Percentiles rank a stretch among this genome's conserved stretches.
phyloP scores from a whole-genome alignment of 805 yeast genomes.

The Starmerella stigmatis region DNA sequence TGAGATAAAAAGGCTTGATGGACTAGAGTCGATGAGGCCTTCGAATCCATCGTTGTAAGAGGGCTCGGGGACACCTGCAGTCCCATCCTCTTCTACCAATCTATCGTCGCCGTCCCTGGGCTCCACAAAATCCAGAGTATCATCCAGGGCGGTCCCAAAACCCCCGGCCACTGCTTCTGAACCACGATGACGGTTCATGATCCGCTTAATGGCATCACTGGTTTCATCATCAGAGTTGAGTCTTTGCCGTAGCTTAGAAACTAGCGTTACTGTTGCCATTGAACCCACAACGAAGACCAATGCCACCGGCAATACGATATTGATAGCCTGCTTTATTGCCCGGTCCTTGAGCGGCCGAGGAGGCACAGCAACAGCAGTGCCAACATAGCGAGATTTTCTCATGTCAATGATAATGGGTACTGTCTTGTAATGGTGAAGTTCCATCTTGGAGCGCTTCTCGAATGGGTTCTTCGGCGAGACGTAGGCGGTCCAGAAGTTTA shows the following conservation, averaged over 20 bases:
- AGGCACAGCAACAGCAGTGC: background rate
- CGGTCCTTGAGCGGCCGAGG: background rate
- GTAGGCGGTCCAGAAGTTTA: conserved; percentile 74
- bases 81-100: background rate
- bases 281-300: background rate
- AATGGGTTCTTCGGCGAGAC: conserved; percentile 69
- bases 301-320: conserved; percentile 4
- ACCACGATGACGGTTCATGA: background rate
- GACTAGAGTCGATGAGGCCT: conserved; percentile 12
- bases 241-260: background rate
- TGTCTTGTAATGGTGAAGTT: conserved; percentile 30
- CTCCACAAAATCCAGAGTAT: conserved; percentile 4
- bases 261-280: background rate
- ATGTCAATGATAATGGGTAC: conserved; percentile 23
- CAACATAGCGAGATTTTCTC: conserved; percentile 17
- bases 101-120: background rate
- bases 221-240: background rate
- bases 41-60: conserved; percentile 2
- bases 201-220: background rate
- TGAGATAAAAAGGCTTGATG: background rate
- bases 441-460: conserved; percentile 41
- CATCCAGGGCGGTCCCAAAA: conserved; percentile 10
- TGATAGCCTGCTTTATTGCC: background rate
- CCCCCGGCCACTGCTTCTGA: background rate
- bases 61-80: background rate